Evolutionary conservation across 108 stramenopile genomes (phyloP).

Genomic region (Conticribra weissflogii): DNA sequence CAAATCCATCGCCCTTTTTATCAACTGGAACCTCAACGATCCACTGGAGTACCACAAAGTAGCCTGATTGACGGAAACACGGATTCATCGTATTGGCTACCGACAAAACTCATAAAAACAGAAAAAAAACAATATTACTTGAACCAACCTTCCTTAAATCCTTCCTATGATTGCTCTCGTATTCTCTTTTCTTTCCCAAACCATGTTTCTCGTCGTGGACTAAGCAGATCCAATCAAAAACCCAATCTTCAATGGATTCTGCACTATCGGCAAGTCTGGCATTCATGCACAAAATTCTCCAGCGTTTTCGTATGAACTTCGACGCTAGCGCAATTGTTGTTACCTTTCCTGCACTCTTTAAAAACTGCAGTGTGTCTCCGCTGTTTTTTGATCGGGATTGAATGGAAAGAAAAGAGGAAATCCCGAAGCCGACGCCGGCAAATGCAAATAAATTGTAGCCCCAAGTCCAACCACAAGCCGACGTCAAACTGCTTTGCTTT

Average conservation of each 20-base stretch:
- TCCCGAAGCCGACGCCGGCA: conserved; percentile 21
- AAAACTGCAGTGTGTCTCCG: conserved; percentile 21
- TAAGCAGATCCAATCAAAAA: conserved; percentile 42
- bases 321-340: conserved; percentile 21
- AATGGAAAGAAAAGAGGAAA: neutral
- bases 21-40: conserved; percentile 72
- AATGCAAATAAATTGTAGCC: conserved; percentile 4
- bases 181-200: conserved; percentile 46
- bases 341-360: conserved; percentile 30
- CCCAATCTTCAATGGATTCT: conserved; percentile 63
- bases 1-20: conserved; percentile 82
- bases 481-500: no score
- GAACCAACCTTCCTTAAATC: neutral
- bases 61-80: conserved; percentile 16
- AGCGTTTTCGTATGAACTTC: conserved; percentile 24
- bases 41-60: conserved; percentile 78
- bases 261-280: conserved; percentile 58
- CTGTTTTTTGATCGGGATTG: conserved; percentile 4
- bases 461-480: conserved; percentile 4
- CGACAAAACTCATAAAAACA: no score
- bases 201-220: conserved; percentile 22
- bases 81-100: neutral
- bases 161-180: neutral
- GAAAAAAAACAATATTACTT: no score
- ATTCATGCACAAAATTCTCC: conserved; percentile 61